Percentiles rank a stretch among this genome's conserved stretches.
Conservation (phyloP, 192 early-diverging fungal genomes). For the Linnemannia elongata region DNA sequence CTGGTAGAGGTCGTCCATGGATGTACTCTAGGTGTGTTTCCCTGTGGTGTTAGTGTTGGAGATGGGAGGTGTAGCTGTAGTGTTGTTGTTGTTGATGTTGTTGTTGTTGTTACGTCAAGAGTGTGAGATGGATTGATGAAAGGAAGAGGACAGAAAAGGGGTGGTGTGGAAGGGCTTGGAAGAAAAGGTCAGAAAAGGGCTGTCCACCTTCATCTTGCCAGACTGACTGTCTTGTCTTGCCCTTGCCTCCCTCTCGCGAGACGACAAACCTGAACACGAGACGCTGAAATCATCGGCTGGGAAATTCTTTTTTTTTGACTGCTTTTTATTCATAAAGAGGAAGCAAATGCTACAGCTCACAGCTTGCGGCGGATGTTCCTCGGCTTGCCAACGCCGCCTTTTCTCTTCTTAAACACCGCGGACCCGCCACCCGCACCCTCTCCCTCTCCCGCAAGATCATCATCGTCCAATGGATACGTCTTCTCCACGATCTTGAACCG, state of each 20-base stretch:
- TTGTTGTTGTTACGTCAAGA: background rate
- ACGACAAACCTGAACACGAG: no score
- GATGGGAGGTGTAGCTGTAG: background rate
- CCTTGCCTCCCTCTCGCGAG: no score
- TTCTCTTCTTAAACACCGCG: conserved; percentile 67
- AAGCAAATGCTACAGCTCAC: background rate
- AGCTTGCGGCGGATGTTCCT: conserved; percentile 58
- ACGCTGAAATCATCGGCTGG: no score
- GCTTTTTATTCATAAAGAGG: background rate
- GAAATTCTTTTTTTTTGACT: background rate
- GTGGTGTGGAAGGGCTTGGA: no score
- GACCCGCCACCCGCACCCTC: background rate
- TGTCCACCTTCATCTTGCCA: background rate
- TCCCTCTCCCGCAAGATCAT: conserved; percentile 13
- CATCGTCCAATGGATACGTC: conserved; percentile 54
- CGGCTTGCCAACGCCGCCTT: conserved; percentile 43
- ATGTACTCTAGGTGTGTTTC: background rate
- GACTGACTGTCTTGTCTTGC: background rate
- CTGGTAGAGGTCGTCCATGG: conserved; percentile 54
- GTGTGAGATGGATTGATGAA: background rate
- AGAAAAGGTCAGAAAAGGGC: background rate
- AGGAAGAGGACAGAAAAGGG: background rate
- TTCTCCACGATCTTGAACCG: conserved; percentile 69
- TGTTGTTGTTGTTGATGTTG: background rate
- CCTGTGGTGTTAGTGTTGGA: background rate